phyloP scores from a whole-genome alignment of 1,284 basidiomycete genomes.

The Boletellus deceptivus region DNA sequence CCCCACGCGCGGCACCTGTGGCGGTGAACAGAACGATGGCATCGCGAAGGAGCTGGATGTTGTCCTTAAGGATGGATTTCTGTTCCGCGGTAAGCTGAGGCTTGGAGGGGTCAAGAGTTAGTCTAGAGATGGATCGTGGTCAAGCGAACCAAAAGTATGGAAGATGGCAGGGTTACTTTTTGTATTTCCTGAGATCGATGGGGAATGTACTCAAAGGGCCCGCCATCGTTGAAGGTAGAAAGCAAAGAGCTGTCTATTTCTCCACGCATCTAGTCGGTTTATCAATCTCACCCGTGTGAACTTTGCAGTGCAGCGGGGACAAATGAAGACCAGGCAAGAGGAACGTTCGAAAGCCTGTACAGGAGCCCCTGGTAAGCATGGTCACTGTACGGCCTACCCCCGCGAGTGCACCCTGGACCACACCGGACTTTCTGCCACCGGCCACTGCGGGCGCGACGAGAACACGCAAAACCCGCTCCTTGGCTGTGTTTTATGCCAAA shows the following conservation, averaged over 20 bases:
- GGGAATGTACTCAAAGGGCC: conserved; percentile 54
- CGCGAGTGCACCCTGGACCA: too few species aligned
- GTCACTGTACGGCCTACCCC: too few species aligned
- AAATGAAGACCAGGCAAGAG: too few species aligned
- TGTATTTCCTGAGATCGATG: conserved; percentile 72
- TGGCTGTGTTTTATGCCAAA: neutral
- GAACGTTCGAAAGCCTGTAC: neutral
- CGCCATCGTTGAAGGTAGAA: conserved; percentile 35
- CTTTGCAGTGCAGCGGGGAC: conserved; percentile 7
- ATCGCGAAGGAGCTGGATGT: conserved; percentile 80
- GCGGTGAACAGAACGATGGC: conserved; percentile 81
- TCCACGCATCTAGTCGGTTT: conserved; percentile 11
- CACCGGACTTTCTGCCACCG: too few species aligned
- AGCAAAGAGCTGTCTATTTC: neutral
- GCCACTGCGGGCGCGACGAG: too few species aligned
- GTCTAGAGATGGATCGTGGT: conserved; percentile 38
- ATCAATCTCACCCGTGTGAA: conserved; percentile 28
- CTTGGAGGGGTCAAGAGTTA: conserved; percentile 68
- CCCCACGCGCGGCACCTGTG: conserved; percentile 75
- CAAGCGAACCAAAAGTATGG: neutral
- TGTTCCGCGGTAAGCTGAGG: conserved; percentile 60
- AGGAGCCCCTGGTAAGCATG: neutral
- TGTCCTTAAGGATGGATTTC: conserved; percentile 55
- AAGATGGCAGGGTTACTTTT: conserved; percentile 48
- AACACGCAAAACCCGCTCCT: too few species aligned